Evolutionary conservation across 2,329 filamentous ascomycete genomes (phyloP).

Genomic region (Penicillium sp.): DNA sequence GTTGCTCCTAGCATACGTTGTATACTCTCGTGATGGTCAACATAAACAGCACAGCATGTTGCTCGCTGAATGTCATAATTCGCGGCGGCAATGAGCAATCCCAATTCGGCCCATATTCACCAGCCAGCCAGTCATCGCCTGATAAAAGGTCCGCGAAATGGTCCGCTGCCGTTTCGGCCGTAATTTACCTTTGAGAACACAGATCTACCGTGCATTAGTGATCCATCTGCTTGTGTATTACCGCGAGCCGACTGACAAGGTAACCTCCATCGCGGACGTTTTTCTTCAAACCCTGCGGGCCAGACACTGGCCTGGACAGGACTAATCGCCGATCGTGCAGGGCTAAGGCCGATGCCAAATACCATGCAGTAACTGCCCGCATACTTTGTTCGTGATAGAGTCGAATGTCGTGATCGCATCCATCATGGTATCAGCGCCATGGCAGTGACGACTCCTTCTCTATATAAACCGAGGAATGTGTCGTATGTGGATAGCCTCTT

Average conservation of each 20-base stretch:
- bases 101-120: background rate
- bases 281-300: background rate
- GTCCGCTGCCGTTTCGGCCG: background rate
- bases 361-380: background rate
- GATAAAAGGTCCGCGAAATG: background rate
- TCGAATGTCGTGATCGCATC: constrained; percentile 29
- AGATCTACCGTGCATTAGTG: background rate
- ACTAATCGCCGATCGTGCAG: background rate
- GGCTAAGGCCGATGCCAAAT: background rate
- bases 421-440: constrained; percentile 30
- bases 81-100: constrained; percentile 2
- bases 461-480: background rate
- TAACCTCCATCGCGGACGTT: background rate
- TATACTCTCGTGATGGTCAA: too few relatives aligned
- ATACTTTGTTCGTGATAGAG: background rate
- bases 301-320: background rate
- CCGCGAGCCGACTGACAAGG: background rate
- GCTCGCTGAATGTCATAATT: background rate
- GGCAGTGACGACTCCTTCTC: background rate
- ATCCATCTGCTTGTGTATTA: background rate
- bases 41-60: background rate
- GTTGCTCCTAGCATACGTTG: too few relatives aligned
- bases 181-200: background rate
- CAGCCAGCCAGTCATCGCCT: background rate
- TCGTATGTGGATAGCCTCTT: background rate